These are phyloP conservation scores for Discostella pseudostelligera DNA, from an alignment of 108 stramenopile species.

Conservation along the genomic window DNA sequence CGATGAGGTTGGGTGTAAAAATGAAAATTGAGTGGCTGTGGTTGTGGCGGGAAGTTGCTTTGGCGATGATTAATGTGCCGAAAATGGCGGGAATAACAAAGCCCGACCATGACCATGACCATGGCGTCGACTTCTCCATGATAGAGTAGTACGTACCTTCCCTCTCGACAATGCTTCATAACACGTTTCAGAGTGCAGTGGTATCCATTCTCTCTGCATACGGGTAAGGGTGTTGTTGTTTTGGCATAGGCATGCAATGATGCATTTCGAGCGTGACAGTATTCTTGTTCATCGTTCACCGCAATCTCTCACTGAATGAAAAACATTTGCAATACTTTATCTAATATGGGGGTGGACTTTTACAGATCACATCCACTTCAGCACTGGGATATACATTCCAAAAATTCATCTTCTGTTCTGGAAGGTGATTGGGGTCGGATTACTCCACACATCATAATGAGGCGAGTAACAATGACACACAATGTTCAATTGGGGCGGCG, in stretches of 20 bases:
- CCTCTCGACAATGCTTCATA: slow-evolving; percentile 30
- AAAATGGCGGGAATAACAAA: too few relatives aligned
- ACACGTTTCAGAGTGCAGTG: slow-evolving; percentile 24
- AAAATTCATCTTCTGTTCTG: slow-evolving; percentile 2
- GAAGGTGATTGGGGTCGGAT: slow-evolving; percentile 1
- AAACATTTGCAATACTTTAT: background rate
- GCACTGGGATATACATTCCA: slow-evolving; percentile 15
- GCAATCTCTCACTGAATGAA: background rate
- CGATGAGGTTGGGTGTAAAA: too few relatives aligned
- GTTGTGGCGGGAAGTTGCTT: too few relatives aligned
- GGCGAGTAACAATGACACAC: too few relatives aligned
- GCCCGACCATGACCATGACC: too few relatives aligned
- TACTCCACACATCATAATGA: background rate
- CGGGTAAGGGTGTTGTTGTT: slow-evolving; percentile 5
- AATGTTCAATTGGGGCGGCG: too few relatives aligned
- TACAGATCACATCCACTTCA: slow-evolving; percentile 22
- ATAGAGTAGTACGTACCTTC: too few relatives aligned
- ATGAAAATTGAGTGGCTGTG: background rate
- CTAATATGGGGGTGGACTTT: background rate
- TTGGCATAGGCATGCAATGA: background rate
- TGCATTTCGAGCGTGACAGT: background rate
- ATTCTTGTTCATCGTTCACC: background rate
- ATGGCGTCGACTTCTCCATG: too few relatives aligned
- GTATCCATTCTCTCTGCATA: slow-evolving; percentile 27
- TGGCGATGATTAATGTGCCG: background rate